Percentiles rank a stretch among this genome's conserved stretches.
These are phyloP conservation scores for Candida manassasensis DNA, from an alignment of 805 yeast species.

Conservation along the genomic window DNA sequence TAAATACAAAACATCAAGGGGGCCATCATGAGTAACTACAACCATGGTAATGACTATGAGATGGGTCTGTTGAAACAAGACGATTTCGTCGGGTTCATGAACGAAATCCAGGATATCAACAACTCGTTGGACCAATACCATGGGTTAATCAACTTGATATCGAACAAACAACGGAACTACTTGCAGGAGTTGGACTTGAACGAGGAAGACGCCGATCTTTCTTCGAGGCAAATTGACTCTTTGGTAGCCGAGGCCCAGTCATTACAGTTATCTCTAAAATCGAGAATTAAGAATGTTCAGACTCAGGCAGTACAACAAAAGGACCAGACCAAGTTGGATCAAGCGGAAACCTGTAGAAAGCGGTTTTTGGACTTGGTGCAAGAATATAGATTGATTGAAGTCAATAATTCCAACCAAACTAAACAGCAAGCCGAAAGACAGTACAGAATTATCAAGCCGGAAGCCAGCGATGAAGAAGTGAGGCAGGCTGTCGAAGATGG, in stretches of 20 bases:
- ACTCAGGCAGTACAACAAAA: constrained; percentile 50
- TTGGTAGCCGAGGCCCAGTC: constrained; percentile 74
- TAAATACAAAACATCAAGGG: no score
- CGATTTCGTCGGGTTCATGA: constrained; percentile 42
- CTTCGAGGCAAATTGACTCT: constrained; percentile 72
- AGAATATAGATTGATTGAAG: constrained; percentile 81
- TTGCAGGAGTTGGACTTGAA: constrained; percentile 39
- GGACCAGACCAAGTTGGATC: constrained; percentile 80
- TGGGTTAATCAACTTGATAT: constrained; percentile 33
- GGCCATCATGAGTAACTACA: constrained; percentile 24
- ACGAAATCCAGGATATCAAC: constrained; percentile 42
- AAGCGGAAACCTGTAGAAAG: constrained; percentile 83
- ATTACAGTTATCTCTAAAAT: constrained; percentile 69
- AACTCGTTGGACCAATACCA: constrained; percentile 38
- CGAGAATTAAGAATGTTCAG: constrained; percentile 73
- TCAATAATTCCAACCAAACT: constrained; percentile 77
- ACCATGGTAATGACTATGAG: constrained; percentile 21
- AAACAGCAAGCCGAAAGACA: constrained; percentile 89
- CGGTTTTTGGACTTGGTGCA: constrained; percentile 83
- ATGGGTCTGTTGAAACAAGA: constrained; percentile 28
- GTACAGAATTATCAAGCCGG: constrained; percentile 83
- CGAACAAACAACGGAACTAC: constrained; percentile 38
- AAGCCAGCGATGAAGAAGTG: constrained; percentile 79
- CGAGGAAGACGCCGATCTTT: constrained; percentile 45
- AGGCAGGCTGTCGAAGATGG: constrained; percentile 79